phyloP scores from a whole-genome alignment of 2,329 filamentous ascomycete species.

The Neophaeococcomyces mojaviensis region DNA sequence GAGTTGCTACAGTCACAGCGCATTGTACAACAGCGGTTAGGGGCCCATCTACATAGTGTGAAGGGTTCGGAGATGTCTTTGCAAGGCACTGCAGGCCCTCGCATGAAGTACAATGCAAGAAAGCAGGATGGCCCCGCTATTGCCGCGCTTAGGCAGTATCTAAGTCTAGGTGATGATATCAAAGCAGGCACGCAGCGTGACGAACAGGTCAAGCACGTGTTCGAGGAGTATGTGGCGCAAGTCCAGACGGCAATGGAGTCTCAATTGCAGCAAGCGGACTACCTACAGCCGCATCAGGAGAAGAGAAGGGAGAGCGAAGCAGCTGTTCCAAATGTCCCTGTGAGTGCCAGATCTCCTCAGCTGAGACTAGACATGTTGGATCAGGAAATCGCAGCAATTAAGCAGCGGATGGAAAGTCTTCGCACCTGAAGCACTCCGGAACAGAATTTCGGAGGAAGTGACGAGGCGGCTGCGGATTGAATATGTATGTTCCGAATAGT shows the following conservation, averaged over 20 bases:
- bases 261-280: neutral
- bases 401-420: slow-evolving; percentile 8
- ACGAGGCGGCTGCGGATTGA: no score
- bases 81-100: neutral
- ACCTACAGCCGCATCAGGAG: neutral
- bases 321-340: neutral
- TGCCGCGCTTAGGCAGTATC: neutral
- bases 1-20: slow-evolving; percentile 14
- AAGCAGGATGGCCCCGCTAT: neutral
- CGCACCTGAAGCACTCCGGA: no score
- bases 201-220: neutral
- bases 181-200: no score
- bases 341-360: neutral
- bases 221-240: neutral
- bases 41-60: neutral
- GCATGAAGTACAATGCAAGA: no score
- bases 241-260: neutral
- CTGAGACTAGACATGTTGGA: neutral
- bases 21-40: slow-evolving; percentile 1
- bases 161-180: neutral
- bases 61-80: neutral
- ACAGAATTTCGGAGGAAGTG: no score
- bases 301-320: neutral
- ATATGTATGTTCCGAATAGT: no score
- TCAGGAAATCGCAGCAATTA: slow-evolving; percentile 1